These are phyloP conservation scores for Phialocephala subalpina DNA, from an alignment of 2,329 filamentous ascomycete species.

Conservation along the genomic window DNA sequence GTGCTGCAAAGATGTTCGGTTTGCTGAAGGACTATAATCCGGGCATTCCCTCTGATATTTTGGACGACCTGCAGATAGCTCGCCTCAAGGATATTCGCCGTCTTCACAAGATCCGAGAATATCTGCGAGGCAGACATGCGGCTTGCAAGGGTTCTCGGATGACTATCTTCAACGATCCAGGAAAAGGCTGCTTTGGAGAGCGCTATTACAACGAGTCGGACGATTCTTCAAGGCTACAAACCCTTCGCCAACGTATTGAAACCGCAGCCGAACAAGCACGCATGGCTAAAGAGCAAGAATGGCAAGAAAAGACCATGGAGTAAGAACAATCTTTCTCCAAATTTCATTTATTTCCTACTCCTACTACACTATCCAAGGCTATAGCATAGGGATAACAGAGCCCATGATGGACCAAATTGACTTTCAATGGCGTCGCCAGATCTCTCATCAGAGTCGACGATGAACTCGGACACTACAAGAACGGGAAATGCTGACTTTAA, in stretches of 20 bases:
- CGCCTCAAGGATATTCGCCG: constrained; percentile 56
- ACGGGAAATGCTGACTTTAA: too few relatives aligned
- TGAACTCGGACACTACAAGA: too few relatives aligned
- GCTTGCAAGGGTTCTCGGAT: constrained; percentile 32
- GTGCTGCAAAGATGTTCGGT: constrained; percentile 50
- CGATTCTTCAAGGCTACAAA: constrained; percentile 44
- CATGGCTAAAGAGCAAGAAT: constrained; percentile 50
- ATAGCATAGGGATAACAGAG: too few relatives aligned
- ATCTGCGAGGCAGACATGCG: constrained; percentile 57
- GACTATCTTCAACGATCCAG: constrained; percentile 57
- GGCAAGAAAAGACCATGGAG: constrained; percentile 37
- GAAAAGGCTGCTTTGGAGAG: constrained; percentile 44
- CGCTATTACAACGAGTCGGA: constrained; percentile 26
- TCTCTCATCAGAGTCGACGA: too few relatives aligned
- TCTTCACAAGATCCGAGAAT: constrained; percentile 56
- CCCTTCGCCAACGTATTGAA: constrained; percentile 47
- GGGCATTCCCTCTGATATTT: constrained; percentile 53
- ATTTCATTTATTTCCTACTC: too few relatives aligned
- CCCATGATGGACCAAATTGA: too few relatives aligned
- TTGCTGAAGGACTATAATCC: constrained; percentile 61
- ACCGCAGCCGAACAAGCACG: constrained; percentile 41
- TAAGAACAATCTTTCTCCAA: too few relatives aligned
- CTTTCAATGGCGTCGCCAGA: too few relatives aligned
- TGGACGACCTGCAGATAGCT: constrained; percentile 65
- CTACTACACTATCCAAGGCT: too few relatives aligned